These are phyloP conservation scores for Cyberlindnera petersonii DNA, from an alignment of 805 yeast species.

Conservation along the genomic window DNA sequence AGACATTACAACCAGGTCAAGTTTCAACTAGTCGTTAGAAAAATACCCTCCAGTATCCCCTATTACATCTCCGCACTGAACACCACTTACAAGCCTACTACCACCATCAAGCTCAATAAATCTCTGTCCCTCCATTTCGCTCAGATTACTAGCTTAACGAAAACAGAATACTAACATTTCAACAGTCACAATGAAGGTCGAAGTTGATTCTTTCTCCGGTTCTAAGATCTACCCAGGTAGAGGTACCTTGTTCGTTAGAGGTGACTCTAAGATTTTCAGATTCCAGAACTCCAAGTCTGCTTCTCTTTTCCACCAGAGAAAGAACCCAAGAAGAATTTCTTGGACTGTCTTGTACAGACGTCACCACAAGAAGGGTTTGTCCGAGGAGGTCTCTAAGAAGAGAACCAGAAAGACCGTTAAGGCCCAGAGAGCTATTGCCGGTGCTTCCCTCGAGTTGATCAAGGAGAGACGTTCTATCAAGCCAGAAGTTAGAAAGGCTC, in stretches of 20 bases:
- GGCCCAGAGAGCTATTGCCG: constrained; percentile 98
- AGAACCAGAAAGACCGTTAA: constrained; percentile 96
- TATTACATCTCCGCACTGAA: too few relatives aligned
- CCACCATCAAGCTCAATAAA: not conserved
- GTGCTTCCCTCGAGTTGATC: constrained; percentile 98
- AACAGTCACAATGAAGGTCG: constrained; percentile 83
- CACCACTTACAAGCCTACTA: too few relatives aligned
- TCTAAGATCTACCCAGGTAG: constrained; percentile 99
- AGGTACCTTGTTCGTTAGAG: constrained; percentile 98
- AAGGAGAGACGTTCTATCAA: constrained; percentile 94
- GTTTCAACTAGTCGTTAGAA: too few relatives aligned
- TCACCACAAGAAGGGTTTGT: constrained; percentile 99
- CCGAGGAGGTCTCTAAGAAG: constrained; percentile 97
- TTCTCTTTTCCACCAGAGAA: constrained; percentile 98
- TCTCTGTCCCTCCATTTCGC: not conserved
- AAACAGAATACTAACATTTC: constrained; percentile 19
- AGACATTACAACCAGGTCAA: too few relatives aligned
- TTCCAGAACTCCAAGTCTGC: constrained; percentile 97
- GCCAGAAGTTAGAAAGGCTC: constrained; percentile 98
- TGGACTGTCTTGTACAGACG: constrained; percentile 99
- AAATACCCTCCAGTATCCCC: too few relatives aligned
- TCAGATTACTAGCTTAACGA: not conserved
- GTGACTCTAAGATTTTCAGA: constrained; percentile 99
- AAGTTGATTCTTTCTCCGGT: constrained; percentile 99
- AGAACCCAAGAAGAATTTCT: constrained; percentile 99